phyloP scores from a whole-genome alignment of 75 land plant genomes.

The Isoetes taiwanensis region DNA sequence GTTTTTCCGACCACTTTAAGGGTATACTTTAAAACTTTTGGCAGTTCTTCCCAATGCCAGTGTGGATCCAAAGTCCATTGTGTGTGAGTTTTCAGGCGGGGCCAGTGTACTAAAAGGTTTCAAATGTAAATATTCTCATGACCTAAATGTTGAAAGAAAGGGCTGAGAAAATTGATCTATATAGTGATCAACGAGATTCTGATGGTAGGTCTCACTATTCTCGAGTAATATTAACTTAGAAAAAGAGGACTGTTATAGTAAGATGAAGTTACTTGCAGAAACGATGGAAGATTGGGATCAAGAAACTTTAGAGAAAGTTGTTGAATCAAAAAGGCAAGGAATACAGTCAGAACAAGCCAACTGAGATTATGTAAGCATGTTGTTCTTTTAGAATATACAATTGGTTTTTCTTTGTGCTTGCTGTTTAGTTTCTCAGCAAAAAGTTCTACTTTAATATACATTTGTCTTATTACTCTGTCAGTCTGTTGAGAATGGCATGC shows the following conservation, averaged over 20 bases:
- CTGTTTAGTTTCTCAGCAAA: no score
- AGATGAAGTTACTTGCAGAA: slow-evolving; percentile 21
- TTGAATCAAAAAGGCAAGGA: slow-evolving; percentile 76
- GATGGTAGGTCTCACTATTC: no score
- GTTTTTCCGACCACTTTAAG: no score
- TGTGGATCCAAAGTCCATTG: slow-evolving; percentile 95
- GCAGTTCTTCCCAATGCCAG: no score
- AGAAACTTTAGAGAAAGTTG: slow-evolving; percentile 80
- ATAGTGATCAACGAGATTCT: slow-evolving; percentile 87
- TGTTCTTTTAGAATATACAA: neutral
- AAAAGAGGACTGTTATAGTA: no score
- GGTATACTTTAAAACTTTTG: no score
- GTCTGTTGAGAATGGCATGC: no score
- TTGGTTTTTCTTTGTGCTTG: no score
- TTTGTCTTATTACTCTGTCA: no score
- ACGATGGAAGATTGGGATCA: slow-evolving; percentile 99
- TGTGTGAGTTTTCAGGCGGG: slow-evolving; percentile 94
- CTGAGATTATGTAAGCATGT: slow-evolving; percentile 69
- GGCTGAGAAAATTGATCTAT: slow-evolving; percentile 98
- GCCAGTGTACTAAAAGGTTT: slow-evolving; percentile 92
- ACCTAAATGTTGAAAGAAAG: slow-evolving; percentile 92
- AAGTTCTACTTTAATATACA: no score
- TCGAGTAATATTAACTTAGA: no score
- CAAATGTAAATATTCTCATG: slow-evolving; percentile 98
- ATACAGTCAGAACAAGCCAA: slow-evolving; percentile 87